These are phyloP conservation scores for Crucibulum parvulum DNA, from an alignment of 1,284 basidiomycete species.

Conservation along the genomic window DNA sequence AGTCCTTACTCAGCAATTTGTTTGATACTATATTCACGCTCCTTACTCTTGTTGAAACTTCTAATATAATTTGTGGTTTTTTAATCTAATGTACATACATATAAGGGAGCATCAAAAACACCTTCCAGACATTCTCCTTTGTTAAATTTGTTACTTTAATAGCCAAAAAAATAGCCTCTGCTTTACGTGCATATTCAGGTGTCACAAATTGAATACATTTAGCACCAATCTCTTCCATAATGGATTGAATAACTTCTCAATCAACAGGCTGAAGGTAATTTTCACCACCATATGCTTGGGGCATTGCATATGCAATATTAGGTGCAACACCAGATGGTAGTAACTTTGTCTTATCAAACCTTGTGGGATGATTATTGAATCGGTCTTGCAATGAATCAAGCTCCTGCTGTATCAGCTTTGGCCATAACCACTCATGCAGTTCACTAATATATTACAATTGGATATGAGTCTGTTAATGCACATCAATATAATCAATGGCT, in stretches of 20 bases:
- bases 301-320: neutral
- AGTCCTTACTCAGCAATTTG: too few relatives aligned
- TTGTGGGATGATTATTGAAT: neutral
- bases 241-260: neutral
- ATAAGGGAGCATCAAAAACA: neutral
- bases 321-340: neutral
- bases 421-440: neutral
- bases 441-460: neutral
- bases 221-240: neutral
- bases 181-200: neutral
- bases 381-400: neutral
- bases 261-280: neutral
- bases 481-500: neutral
- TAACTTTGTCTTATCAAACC: neutral
- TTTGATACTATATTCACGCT: too few relatives aligned
- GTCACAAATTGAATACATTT: neutral
- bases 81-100: neutral
- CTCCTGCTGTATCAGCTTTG: neutral
- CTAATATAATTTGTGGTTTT: too few relatives aligned
- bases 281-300: neutral
- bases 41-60: too few relatives aligned
- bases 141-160: neutral
- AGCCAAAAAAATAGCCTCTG: neutral
- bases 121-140: neutral
- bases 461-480: neutral